phyloP scores from a whole-genome alignment of 148 eudicot species.

The Camellia japonica region DNA sequence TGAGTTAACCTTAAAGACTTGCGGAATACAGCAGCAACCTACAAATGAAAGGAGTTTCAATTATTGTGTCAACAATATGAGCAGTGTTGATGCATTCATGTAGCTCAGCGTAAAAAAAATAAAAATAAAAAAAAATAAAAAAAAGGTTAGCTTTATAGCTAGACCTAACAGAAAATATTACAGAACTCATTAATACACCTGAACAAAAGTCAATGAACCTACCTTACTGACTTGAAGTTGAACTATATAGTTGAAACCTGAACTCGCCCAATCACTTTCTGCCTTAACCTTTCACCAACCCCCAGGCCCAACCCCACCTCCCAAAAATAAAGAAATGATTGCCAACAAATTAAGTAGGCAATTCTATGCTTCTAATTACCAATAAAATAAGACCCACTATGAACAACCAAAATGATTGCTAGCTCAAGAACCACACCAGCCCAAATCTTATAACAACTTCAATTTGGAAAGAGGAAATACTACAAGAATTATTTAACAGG shows the following conservation, averaged over 20 bases:
- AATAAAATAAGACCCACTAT: background rate
- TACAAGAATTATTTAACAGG: background rate
- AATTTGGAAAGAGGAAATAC: background rate
- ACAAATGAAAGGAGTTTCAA: slow-evolving; percentile 13
- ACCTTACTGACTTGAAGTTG: background rate
- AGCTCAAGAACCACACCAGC: background rate
- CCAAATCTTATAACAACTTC: background rate
- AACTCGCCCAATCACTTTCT: background rate
- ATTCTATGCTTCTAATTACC: background rate
- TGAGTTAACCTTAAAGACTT: slow-evolving; percentile 80
- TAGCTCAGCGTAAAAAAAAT: background rate
- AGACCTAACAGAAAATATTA: too few species aligned
- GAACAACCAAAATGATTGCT: background rate
- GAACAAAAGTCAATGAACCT: background rate
- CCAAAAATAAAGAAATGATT: background rate
- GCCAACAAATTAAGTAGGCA: background rate
- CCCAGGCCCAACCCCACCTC: background rate
- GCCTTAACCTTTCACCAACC: background rate
- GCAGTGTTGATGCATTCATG: background rate
- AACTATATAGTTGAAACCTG: background rate
- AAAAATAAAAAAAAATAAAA: background rate
- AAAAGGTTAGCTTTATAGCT: too few species aligned
- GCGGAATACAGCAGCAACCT: slow-evolving; percentile 90
- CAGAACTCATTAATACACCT: background rate
- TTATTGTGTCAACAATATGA: background rate